Evolutionary conservation across 2,329 filamentous ascomycete genomes (phyloP), one percentile per base, ranked within the genome.

Genomic region (Colletotrichum theobromicola): DNA sequence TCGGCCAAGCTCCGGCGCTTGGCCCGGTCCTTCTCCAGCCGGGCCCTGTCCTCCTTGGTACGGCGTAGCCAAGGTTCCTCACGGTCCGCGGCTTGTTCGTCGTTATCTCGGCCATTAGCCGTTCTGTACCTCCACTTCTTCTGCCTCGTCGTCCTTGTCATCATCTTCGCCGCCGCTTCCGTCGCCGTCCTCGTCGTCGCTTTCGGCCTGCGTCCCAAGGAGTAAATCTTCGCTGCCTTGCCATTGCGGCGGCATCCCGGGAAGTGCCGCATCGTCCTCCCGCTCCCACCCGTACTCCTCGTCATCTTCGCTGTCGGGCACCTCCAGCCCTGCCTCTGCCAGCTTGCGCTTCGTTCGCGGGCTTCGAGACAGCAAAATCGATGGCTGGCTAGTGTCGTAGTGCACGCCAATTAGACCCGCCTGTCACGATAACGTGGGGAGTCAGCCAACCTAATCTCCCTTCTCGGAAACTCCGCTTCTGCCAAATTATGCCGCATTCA

Each of bases 261-360:
- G 90, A 78, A 92, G 84, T 65, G 89, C 87, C 70, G 90, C 88
- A 71, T 93, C 92, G 78, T 93, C 91, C 58, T 91, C 90, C 67
- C 93, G 90, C 50, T 89, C 89, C 93, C 93, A 95, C 16, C 92
- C 93, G 79, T 94, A 94, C 79, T 94, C 91, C 76, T 94, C 93
- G 74, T 93, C 92, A 18, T 88, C 87, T 34, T 89, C 91, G 76
- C 90, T 93, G 75, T 92, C 90, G 3, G 90, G 87, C 60, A 92
- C 86, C 78, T 92, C 90, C 63, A 90, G 85, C 67, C 88, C 89
- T 6, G 91, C 89, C 58, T 93, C 89, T 37, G 85, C 86, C 67
- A 93, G 86, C 81, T 95, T 91, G 78, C 93, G 88, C 84, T 95
- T 95, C 35, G 84, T 86, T 32, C 85, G 84, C 74, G 87, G 75